Conservation (phyloP, 2,329 filamentous ascomycete species). For the Tolypocladium cylindrosporum region DNA sequence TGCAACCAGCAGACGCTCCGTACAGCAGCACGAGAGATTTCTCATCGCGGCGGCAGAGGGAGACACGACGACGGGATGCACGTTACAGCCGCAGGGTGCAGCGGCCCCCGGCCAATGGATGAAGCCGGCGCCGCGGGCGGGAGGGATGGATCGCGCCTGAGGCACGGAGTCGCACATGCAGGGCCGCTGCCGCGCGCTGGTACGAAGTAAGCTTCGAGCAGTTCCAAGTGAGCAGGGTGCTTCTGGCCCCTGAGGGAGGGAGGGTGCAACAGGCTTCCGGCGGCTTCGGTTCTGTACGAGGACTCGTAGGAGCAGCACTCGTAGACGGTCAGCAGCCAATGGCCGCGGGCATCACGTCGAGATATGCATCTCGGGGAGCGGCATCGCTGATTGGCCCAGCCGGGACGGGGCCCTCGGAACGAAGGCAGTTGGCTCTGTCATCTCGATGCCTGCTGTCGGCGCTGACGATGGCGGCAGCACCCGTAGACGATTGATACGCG, state of each 20-base stretch:
- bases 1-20: background rate
- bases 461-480: background rate
- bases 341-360: background rate
- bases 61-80: background rate
- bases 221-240: background rate
- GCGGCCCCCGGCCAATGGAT: background rate
- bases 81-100: background rate
- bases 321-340: background rate
- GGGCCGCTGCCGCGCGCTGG: background rate
- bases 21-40: background rate
- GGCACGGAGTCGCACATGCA: background rate
- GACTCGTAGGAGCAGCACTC: background rate
- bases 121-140: background rate
- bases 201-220: background rate
- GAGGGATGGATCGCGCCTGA: background rate
- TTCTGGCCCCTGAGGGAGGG: background rate
- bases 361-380: background rate
- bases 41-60: background rate
- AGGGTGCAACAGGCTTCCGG: background rate
- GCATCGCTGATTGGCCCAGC: background rate
- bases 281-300: background rate
- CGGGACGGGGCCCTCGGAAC: background rate
- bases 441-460: background rate
- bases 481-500: background rate
- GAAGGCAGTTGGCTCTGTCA: background rate